phyloP scores from a whole-genome alignment of 2,329 filamentous ascomycete genomes.

The Calonectria montana region DNA sequence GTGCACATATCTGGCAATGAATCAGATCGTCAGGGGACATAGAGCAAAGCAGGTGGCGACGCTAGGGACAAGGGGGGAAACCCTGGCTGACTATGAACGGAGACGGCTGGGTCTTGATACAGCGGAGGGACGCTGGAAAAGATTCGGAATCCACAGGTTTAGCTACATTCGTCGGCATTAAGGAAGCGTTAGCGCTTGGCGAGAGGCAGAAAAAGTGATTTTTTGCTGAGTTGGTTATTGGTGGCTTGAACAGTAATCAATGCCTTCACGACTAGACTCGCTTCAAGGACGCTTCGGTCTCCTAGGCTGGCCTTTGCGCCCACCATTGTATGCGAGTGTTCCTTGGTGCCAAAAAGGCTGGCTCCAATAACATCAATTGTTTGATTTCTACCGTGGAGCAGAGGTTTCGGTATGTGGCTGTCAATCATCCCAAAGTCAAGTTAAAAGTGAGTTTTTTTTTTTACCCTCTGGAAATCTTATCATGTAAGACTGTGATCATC shows the following conservation, averaged over 20 bases:
- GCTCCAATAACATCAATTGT: neutral
- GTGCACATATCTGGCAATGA: neutral
- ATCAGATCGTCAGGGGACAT: conserved; percentile 3
- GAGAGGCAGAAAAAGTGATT: neutral
- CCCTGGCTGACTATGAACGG: conserved; percentile 2
- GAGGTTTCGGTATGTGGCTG: neutral
- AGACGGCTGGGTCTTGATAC: neutral
- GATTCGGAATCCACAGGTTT: conserved; percentile 8
- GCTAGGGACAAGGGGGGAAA: conserved; percentile 2
- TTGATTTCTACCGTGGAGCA: neutral
- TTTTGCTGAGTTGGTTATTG: neutral
- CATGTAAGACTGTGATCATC: neutral
- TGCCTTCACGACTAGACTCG: neutral
- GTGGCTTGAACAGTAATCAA: conserved; percentile 12
- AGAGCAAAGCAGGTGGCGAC: neutral
- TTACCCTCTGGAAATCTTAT: neutral
- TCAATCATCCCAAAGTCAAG: neutral
- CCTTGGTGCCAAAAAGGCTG: neutral
- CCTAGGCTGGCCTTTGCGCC: neutral
- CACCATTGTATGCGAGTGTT: neutral
- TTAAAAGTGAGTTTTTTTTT: neutral
- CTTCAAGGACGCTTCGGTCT: neutral
- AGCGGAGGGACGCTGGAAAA: neutral
- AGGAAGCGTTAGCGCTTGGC: conserved; percentile 1
- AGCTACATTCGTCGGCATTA: neutral